Base-by-base conservation (phyloP, 164 flowering plant species). In the Annona squamosa region DNA sequence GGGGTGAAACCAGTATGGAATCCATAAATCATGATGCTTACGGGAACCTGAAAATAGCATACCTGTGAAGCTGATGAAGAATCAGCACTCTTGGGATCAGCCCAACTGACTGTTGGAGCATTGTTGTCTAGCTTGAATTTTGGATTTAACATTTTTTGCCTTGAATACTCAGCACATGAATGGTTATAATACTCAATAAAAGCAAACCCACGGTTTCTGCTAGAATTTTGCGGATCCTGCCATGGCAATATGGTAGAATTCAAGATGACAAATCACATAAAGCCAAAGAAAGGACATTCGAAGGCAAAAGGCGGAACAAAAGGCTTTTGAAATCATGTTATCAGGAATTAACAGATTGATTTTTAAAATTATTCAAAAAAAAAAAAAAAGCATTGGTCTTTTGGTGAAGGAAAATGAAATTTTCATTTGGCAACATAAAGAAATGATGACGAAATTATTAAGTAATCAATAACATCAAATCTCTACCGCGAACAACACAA, bases 111-210 rank as follows among this genome's bases (percentile, higher is more conserved):
- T 26, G 95, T 94, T 61, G 95, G 97, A 74, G 91, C 85, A 81
- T 88, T 90, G 42, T 77, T 84, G 46, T 85, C 94, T 41, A 94
- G 90, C 86, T 91, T 91, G 76, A 94, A 94, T 68, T 86, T 79
- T 71, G 94, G 86, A 63, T 79, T 84, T 61, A 86, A 84, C 99
- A 94, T 91, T 82, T 85, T 87, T 71, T 90, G 84, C 74, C 91
- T 88, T 46, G 97, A 85, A 84, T 89, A 90, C 74, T 92, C 99
- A 44, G 99, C 99, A 85, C 99, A 94, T 48, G 95, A 93, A 85
- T 87, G 88, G 77, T 95, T 92, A 68, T 91, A 91, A 73, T 92
- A 95, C 81, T 89, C 95, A 42, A 95, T 81, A 72, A 92, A 95
- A 26, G 91, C 98, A 89, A 90, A 95, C n/a, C 98, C 97, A 69